A percentile compares a stretch with the other conserved stretches of the same genome.
These are phyloP conservation scores for Ceratocystis huliohia DNA, from an alignment of 2,329 filamentous ascomycete species.

Conservation along the genomic window DNA sequence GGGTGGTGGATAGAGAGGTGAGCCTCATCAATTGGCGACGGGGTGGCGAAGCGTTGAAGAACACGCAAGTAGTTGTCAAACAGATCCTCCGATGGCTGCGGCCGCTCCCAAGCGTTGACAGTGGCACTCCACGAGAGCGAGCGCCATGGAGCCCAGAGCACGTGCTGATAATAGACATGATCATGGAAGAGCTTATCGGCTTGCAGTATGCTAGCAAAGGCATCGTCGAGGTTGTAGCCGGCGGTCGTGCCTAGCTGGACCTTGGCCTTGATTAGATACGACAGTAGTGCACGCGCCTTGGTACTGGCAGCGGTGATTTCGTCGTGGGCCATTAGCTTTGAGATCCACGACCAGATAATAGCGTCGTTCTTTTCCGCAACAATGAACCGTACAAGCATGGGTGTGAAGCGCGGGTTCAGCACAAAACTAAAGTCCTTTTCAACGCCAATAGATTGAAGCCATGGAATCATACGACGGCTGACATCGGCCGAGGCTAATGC, in stretches of 20 bases:
- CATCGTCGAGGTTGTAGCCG: slow-evolving; percentile 35
- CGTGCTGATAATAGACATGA: slow-evolving; percentile 27
- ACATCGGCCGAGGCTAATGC: slow-evolving; percentile 34
- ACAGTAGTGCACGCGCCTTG: slow-evolving; percentile 28
- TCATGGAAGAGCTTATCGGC: slow-evolving; percentile 34
- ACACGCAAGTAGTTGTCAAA: slow-evolving; percentile 43
- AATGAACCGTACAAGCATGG: slow-evolving; percentile 37
- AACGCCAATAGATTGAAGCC: slow-evolving; percentile 40
- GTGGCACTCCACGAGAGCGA: slow-evolving; percentile 41
- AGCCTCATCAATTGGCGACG: slow-evolving; percentile 36
- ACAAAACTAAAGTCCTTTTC: slow-evolving; percentile 38
- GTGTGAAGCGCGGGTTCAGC: slow-evolving; percentile 30
- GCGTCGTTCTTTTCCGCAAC: slow-evolving; percentile 41
- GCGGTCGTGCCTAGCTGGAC: slow-evolving; percentile 24
- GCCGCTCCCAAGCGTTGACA: slow-evolving; percentile 35
- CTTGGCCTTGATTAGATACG: slow-evolving; percentile 34
- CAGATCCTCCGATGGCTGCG: slow-evolving; percentile 34
- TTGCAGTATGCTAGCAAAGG: slow-evolving; percentile 37
- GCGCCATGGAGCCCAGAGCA: slow-evolving; percentile 34
- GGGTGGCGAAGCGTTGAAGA: slow-evolving; percentile 30
- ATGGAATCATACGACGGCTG: slow-evolving; percentile 38
- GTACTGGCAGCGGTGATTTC: slow-evolving; percentile 22
- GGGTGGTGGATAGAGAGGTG: slow-evolving; percentile 46
- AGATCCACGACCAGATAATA: slow-evolving; percentile 42
- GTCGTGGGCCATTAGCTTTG: slow-evolving; percentile 29